Evolutionary conservation across 169 alveolate species (phyloP).

Genomic region (Eimeria falciformis): DNA sequence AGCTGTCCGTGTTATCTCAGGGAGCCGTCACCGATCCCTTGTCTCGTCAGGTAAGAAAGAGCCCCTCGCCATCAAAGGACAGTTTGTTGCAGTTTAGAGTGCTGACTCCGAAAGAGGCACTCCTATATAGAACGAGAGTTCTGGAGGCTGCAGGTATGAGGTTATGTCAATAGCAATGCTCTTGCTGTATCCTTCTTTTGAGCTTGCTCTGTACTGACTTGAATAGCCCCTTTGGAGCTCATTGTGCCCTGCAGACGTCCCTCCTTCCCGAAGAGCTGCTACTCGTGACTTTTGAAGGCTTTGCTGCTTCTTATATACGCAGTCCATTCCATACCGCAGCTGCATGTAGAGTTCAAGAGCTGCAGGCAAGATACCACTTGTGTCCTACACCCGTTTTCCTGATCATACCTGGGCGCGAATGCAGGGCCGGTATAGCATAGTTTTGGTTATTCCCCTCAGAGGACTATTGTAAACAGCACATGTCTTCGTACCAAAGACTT

Average conservation of each 20-base stretch:
- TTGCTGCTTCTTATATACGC: slow-evolving; percentile 15
- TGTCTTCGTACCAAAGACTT: no score
- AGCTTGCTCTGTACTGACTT: no score
- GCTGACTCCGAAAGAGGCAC: no score
- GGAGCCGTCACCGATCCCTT: slow-evolving; percentile 32
- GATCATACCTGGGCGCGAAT: no score
- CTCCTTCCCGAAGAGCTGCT: slow-evolving; percentile 68
- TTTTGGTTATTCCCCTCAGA: no score
- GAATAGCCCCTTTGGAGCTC: no score
- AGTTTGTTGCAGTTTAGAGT: neutral
- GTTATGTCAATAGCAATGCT: neutral
- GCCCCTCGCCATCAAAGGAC: neutral
- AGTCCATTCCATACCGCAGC: slow-evolving; percentile 55
- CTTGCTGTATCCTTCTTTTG: neutral
- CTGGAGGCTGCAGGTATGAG: neutral
- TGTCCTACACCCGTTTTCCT: no score
- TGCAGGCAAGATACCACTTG: slow-evolving; percentile 30
- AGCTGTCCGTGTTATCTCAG: slow-evolving; percentile 46
- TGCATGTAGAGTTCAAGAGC: slow-evolving; percentile 63
- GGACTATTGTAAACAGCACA: no score
- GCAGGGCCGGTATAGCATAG: neutral
- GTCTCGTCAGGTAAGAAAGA: slow-evolving; percentile 38
- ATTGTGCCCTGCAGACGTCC: slow-evolving; percentile 16
- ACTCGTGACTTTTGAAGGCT: slow-evolving; percentile 41
- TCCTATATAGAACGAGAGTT: neutral